Conservation (phyloP, 805 yeast genomes). For the Pichia nakasei region DNA sequence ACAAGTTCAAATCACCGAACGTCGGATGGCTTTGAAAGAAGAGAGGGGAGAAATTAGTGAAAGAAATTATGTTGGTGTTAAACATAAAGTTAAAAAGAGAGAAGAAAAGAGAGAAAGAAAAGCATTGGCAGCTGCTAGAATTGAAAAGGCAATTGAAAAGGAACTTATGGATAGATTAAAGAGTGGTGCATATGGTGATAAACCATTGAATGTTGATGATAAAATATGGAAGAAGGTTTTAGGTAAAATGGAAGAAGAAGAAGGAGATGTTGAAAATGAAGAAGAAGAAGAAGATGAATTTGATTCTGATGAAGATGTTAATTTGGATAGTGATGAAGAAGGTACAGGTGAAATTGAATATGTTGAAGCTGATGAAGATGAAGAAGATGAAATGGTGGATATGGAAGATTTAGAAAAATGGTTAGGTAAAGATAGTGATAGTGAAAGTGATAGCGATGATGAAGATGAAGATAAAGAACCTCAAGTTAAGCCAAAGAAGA, state of each 20-base stretch:
- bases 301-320: constrained; percentile 65
- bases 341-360: constrained; percentile 64
- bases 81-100: constrained; percentile 90
- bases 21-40: constrained; percentile 83
- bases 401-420: constrained; percentile 89
- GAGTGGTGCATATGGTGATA: constrained; percentile 97
- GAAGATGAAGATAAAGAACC: constrained; percentile 25
- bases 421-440: constrained; percentile 39
- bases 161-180: constrained; percentile 90
- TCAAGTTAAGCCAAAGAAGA: constrained; percentile 33
- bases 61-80: constrained; percentile 85
- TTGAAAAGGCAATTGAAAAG: constrained; percentile 93
- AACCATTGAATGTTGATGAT: constrained; percentile 94
- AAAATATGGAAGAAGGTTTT: constrained; percentile 91
- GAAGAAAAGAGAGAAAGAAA: constrained; percentile 93
- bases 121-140: constrained; percentile 93
- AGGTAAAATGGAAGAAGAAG: constrained; percentile 52
- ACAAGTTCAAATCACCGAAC: constrained; percentile 91
- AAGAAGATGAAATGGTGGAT: constrained; percentile 83
- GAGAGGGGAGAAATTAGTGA: constrained; percentile 45
- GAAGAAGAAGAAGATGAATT: constrained; percentile 83
- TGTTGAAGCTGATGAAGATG: constrained; percentile 85
- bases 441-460: constrained; percentile 20
- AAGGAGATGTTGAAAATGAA: constrained; percentile 42
- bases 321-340: constrained; percentile 52